A percentile compares a stretch with the other conserved stretches of the same genome.
Evolutionary conservation across 768 basidiomycete genomes (phyloP).

Genomic region (Pleurotus pulmonarius): DNA sequence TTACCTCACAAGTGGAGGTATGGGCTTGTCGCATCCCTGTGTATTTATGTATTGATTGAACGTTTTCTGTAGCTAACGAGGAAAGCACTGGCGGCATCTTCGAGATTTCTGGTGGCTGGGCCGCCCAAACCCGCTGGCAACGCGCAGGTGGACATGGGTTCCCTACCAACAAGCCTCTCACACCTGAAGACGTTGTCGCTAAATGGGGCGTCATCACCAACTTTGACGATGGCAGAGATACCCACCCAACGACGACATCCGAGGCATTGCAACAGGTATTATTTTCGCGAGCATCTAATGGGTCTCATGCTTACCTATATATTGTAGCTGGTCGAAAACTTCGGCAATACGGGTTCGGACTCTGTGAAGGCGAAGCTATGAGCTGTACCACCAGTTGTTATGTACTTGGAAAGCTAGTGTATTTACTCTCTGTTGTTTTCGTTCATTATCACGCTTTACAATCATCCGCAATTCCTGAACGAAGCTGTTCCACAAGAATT

Average conservation of each 20-base stretch:
- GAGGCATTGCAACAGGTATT: conserved; percentile 75
- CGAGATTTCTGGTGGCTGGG: conserved; percentile 90
- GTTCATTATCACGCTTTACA: neutral
- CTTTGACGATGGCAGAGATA: conserved; percentile 84
- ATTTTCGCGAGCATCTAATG: conserved; percentile 10
- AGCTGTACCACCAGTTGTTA: conserved; percentile 7
- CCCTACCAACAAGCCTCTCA: conserved; percentile 69
- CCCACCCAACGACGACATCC: conserved; percentile 68
- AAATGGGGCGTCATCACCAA: conserved; percentile 84
- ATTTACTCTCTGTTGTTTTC: neutral
- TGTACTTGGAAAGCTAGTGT: neutral
- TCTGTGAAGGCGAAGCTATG: conserved; percentile 51
- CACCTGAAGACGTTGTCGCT: conserved; percentile 74
- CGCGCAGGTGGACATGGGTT: conserved; percentile 85
- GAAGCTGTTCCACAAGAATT: too few species aligned
- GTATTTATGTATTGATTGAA: neutral
- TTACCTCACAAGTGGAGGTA: conserved; percentile 77
- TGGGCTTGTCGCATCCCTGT: neutral
- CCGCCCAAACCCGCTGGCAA: conserved; percentile 91
- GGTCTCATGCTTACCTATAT: neutral
- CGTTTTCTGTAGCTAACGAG: conserved; percentile 50
- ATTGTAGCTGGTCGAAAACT: conserved; percentile 43
- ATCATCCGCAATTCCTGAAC: neutral
- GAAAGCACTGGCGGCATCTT: conserved; percentile 74
- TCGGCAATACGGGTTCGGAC: conserved; percentile 40